Percentiles rank a stretch among this genome's conserved stretches.
Conservation (phyloP, 192 early-diverging fungal species). For the Backusella parvicylindrica region DNA sequence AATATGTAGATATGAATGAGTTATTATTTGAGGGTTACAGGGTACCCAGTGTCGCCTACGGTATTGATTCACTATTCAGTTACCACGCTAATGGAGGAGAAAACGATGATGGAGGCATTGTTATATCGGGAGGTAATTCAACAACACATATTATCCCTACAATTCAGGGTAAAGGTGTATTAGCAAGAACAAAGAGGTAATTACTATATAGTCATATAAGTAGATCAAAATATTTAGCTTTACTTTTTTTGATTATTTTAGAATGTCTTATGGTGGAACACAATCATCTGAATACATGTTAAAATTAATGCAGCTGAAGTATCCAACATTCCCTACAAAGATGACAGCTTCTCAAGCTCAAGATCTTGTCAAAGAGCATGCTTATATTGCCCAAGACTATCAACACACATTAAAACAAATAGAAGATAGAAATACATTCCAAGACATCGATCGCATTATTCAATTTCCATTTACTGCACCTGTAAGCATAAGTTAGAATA, state of each 20-base stretch:
- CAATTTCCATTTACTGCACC: slow-evolving; percentile 80
- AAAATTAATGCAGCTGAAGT: slow-evolving; percentile 87
- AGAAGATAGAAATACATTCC: slow-evolving; percentile 57
- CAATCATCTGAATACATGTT: slow-evolving; percentile 78
- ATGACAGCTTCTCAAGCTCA: slow-evolving; percentile 72
- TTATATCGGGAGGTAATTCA: slow-evolving; percentile 68
- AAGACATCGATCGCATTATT: slow-evolving; percentile 61
- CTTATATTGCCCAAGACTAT: slow-evolving; percentile 76
- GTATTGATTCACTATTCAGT: slow-evolving; percentile 86
- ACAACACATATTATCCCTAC: slow-evolving; percentile 78
- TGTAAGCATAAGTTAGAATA: slow-evolving; percentile 34
- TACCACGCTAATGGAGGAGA: slow-evolving; percentile 67
- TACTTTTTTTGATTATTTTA: slow-evolving; percentile 25
- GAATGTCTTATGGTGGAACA: slow-evolving; percentile 76
- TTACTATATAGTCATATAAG: background rate
- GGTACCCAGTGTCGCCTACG: slow-evolving; percentile 75
- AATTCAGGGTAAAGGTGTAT: slow-evolving; percentile 51
- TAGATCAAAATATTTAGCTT: background rate
- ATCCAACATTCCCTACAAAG: slow-evolving; percentile 83
- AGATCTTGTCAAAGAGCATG: slow-evolving; percentile 65
- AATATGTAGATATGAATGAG: slow-evolving; percentile 71
- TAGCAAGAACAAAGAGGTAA: slow-evolving; percentile 73
- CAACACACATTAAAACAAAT: slow-evolving; percentile 61
- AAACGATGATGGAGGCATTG: slow-evolving; percentile 61
- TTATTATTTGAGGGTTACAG: slow-evolving; percentile 85